Conservation (phyloP, 2,329 filamentous ascomycete species). For the Talaromyces funiculosus region DNA sequence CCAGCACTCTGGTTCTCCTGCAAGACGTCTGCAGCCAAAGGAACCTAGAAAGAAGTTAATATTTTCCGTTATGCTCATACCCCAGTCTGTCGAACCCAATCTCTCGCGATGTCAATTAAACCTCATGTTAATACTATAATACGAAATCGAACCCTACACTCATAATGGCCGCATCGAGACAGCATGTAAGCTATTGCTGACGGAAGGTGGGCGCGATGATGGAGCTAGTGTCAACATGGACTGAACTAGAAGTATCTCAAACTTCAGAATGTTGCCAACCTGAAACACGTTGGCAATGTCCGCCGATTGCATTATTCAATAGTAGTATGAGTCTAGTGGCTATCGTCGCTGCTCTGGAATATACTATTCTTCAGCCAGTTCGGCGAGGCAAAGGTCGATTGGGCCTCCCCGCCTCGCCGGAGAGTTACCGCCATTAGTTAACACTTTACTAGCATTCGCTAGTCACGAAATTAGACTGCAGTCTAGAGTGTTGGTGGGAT, state of each 20-base stretch:
- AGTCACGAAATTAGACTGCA: not conserved
- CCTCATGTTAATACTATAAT: not conserved
- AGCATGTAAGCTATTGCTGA: not conserved
- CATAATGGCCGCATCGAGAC: not conserved
- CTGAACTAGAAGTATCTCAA: too few relatives aligned
- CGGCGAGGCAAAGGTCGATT: conserved; percentile 4
- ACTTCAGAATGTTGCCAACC: not conserved
- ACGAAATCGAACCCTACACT: not conserved
- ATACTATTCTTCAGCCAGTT: not conserved
- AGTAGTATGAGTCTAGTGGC: not conserved
- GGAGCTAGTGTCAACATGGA: not conserved
- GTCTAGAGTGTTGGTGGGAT: conserved; percentile 1
- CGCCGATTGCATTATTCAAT: not conserved
- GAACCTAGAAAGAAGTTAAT: not conserved
- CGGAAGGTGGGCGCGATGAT: not conserved
- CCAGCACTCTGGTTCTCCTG: conserved; percentile 4
- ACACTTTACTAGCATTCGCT: not conserved
- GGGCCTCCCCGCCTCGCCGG: conserved; percentile 11
- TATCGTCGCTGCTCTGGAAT: not conserved
- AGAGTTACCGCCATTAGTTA: not conserved
- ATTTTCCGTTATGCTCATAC: not conserved
- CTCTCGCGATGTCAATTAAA: not conserved
- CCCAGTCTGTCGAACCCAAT: not conserved
- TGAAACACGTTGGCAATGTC: not conserved
- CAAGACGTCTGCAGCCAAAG: not conserved